These are phyloP conservation scores for Fusarium phyllophilum DNA, from an alignment of 2,329 filamentous ascomycete species.

Conservation along the genomic window DNA sequence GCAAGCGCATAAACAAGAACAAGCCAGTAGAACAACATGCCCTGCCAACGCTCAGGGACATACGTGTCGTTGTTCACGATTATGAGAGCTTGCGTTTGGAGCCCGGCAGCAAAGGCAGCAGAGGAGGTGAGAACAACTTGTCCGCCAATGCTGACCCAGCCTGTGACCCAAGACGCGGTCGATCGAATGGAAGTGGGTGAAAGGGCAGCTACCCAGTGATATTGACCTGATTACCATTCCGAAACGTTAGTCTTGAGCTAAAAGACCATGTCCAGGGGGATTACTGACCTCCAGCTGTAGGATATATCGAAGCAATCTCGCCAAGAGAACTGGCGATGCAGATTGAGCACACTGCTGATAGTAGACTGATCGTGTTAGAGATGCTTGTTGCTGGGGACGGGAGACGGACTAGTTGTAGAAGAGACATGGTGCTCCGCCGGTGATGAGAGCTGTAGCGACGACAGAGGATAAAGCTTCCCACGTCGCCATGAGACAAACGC, in stretches of 20 bases:
- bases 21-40: conserved; percentile 60
- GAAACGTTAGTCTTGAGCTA: background rate
- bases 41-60: conserved; percentile 54
- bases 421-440: conserved; percentile 57
- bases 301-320: conserved; percentile 36
- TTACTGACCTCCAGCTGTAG: conserved; percentile 29
- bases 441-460: conserved; percentile 55
- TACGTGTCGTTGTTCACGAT: conserved; percentile 55
- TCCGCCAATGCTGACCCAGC: conserved; percentile 54
- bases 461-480: conserved; percentile 62
- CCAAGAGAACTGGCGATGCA: conserved; percentile 31
- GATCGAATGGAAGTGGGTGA: conserved; percentile 17
- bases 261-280: accelerated
- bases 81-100: conserved; percentile 56
- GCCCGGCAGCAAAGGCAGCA: conserved; percentile 57
- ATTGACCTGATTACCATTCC: conserved; percentile 17
- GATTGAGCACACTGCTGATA: conserved; percentile 26
- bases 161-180: conserved; percentile 13
- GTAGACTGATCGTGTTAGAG: background rate
- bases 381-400: accelerated
- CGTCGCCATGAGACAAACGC: conserved; percentile 61
- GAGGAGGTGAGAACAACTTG: conserved; percentile 59
- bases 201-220: conserved; percentile 38
- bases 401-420: conserved; percentile 48
- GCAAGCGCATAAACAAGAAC: conserved; percentile 50